Conservation (phyloP, 495 filamentous ascomycete genomes). For the Emericellopsis terricola region DNA sequence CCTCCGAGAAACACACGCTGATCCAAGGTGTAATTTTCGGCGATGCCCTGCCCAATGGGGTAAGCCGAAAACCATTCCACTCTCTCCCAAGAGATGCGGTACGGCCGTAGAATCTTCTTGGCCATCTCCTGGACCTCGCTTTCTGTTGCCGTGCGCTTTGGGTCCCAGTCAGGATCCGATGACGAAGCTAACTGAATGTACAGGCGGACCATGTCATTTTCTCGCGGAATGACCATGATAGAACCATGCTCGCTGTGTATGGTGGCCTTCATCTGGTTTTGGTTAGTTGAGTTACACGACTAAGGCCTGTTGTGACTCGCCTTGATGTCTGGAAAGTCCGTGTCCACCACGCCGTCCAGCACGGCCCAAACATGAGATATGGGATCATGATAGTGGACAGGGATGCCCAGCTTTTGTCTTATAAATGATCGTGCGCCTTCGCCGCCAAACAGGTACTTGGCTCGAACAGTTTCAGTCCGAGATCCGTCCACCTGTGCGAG, state of each 20-base stretch:
- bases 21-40: slow-evolving; percentile 44
- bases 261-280: slow-evolving; percentile 72
- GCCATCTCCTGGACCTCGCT: slow-evolving; percentile 50
- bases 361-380: slow-evolving; percentile 61
- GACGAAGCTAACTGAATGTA: slow-evolving; percentile 61
- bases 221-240: slow-evolving; percentile 60
- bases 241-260: slow-evolving; percentile 51
- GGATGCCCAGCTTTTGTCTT: slow-evolving; percentile 43
- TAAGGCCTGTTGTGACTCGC: slow-evolving; percentile 12
- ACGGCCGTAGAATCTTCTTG: slow-evolving; percentile 48
- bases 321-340: slow-evolving; percentile 60
- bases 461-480: slow-evolving; percentile 31
- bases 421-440: slow-evolving; percentile 43
- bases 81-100: slow-evolving; percentile 48
- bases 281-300: not conserved
- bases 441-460: slow-evolving; percentile 42
- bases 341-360: slow-evolving; percentile 57
- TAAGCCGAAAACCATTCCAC: slow-evolving; percentile 55
- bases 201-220: slow-evolving; percentile 54
- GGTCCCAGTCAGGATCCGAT: slow-evolving; percentile 41
- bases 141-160: slow-evolving; percentile 41
- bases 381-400: slow-evolving; percentile 39
- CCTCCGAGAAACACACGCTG: slow-evolving; percentile 61
- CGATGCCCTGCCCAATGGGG: slow-evolving; percentile 58
- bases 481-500: slow-evolving; percentile 61